Evolutionary conservation across 106 monocot genomes (phyloP), one percentile per base, ranked within the genome.

Genomic region (Dioscorea alata): DNA sequence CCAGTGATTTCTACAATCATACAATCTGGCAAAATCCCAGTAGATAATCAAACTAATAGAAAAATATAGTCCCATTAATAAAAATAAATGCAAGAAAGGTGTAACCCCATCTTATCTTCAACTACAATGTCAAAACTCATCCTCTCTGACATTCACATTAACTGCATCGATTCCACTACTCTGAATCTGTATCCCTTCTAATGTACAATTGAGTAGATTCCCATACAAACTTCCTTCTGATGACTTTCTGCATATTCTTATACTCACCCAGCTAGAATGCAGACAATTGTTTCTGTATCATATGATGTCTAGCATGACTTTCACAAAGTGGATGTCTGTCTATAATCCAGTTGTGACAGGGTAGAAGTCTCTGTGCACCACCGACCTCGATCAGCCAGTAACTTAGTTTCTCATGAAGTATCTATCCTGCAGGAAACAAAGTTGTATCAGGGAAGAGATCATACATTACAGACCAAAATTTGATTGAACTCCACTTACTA

Each of bases 151-250:
- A 33, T 67, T 51, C 22, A 51, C 22, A 16, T 12, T 4, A 51
- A 52, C 24, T 15, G 21, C 51, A 51, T 24, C 24, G 50, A 67
- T 67, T 25, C 51, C 0, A 14, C 3, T 51, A 67, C 6, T 48
- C 64, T 52, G 12, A 67, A 42, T 42, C 42, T 8, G 10, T 42
- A 42, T 8, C 42, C 6, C 42, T 10, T n/a, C n/a, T 42, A 42
- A 65, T 67, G 67, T 67, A 67, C 67, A 67, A 50, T 28, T 23
- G 67, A 23, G 59, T 1, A 59, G 42, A 64, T 4, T 8, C 19
- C 24, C 4, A 19, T 42, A 2, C 50, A 51, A 51, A 52, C 15
- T 10, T 21, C 15, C 2, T 21, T 28, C n/a, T 25, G 17, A 17
- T 48, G 7, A 20, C n/a, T 7, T 14, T 67, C 52, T 52, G 51